Percentiles rank a stretch among this genome's conserved stretches.
Evolutionary conservation across 805 yeast genomes (phyloP).

Genomic region (Yueomyces sp.): DNA sequence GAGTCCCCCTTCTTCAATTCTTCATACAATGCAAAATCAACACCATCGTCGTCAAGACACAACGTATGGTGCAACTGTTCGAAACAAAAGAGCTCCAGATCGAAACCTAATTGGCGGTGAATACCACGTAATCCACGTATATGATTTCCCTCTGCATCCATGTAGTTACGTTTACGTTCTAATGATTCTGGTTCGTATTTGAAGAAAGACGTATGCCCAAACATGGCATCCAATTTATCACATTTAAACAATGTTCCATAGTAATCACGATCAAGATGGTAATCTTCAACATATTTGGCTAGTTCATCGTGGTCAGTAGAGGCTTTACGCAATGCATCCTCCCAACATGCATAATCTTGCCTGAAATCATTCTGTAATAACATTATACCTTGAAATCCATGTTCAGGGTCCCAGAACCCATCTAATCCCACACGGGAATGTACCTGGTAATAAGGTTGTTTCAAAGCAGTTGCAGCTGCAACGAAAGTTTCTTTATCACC

Average conservation of each 20-base stretch:
- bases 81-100: slow-evolving; percentile 16
- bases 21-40: slow-evolving; percentile 7
- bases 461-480: slow-evolving; percentile 47
- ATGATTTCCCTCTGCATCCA: slow-evolving; percentile 11
- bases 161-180: slow-evolving; percentile 6
- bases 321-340: slow-evolving; percentile 6
- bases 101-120: slow-evolving; percentile 9
- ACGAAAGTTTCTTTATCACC: slow-evolving; percentile 72
- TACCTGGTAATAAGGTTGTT: slow-evolving; percentile 40
- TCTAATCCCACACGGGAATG: slow-evolving; percentile 24
- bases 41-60: slow-evolving; percentile 6
- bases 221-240: slow-evolving; percentile 14
- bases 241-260: slow-evolving; percentile 5
- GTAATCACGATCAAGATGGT: slow-evolving; percentile 7
- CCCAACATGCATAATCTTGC: slow-evolving; percentile 32
- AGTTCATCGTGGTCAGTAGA: slow-evolving; percentile 2
- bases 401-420: slow-evolving; percentile 24
- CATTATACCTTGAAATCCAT: slow-evolving; percentile 48
- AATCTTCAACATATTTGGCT: slow-evolving; percentile 6
- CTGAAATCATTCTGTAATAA: slow-evolving; percentile 68
- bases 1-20: slow-evolving; percentile 3
- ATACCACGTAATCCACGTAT: slow-evolving; percentile 12
- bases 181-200: slow-evolving; percentile 25
- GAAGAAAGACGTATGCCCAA: slow-evolving; percentile 27
- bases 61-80: slow-evolving; percentile 7